Base-by-base conservation (phyloP, 2,329 filamentous ascomycete genomes). In the Periconia sp. region DNA sequence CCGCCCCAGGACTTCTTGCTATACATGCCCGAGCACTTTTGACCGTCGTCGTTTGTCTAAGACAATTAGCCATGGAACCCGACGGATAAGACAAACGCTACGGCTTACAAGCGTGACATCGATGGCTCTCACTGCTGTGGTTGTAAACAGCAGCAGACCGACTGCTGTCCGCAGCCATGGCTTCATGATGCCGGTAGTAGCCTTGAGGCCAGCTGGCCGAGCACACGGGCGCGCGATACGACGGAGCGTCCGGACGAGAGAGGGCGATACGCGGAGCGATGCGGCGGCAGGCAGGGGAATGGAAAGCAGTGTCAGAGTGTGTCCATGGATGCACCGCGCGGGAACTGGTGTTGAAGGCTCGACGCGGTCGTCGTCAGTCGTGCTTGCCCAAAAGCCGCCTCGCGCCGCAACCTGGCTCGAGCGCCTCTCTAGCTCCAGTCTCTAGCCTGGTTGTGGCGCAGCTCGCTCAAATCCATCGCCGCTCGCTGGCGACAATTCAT, bases 11-110 rank as follows among this genome's bases (percentile, higher is more conserved):
- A 81, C 63, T 84, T 88, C 66, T 84, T 86, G 74, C 88, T 92
- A 77, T 96, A 97, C 92, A 97, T 96, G 75, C 92, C 90, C 77
- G 79, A 76, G 76, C 92, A 96, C 82, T 87, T 83, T 75, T 96
- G 88, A 63, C 84, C 80, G 64, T 92, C 88, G 24, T 86, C 83
- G 66, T 94, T 80, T 69, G 89, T 86, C 89, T 95, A 47, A 7
- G 22, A 16, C 2, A 9, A 21, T 57, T 37, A 54, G 50, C 12
- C 18, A 15, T 12, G 8, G 21, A 13, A n/a, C n/a, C n/a, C n/a
- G n/a, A n/a, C n/a, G n/a, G n/a, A n/a, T n/a, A n/a, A n/a, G n/a
- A n/a, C n/a, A n/a, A n/a, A n/a, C n/a, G n/a, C n/a, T n/a, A n/a
- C n/a, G n/a, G 17, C 46, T 31, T 59, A 69, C 67, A 25, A 72